Evolutionary conservation across 345 rosid genomes (phyloP).

Genomic region (Lumnitzera littorea): DNA sequence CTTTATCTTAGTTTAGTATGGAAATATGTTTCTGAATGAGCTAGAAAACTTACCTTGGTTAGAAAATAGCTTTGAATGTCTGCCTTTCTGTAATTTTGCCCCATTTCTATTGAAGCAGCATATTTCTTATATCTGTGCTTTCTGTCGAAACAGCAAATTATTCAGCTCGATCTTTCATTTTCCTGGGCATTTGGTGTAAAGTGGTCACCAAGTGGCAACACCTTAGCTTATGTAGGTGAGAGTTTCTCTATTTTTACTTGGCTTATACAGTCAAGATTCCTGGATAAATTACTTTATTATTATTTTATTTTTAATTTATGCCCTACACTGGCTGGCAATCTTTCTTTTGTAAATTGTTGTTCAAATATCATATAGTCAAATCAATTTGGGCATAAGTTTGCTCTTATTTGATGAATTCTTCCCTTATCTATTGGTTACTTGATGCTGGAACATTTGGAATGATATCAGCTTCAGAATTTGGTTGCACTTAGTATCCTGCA

Average conservation of each 20-base stretch:
- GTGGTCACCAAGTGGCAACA: slow-evolving; percentile 99
- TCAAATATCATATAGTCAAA: too few species aligned
- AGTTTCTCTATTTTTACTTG: slow-evolving; percentile 16
- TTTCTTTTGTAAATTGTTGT: too few species aligned
- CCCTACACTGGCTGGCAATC: too few species aligned
- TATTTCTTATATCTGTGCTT: slow-evolving; percentile 4
- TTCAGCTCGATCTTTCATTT: slow-evolving; percentile 97
- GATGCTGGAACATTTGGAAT: neutral
- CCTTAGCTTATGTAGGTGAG: slow-evolving; percentile 96
- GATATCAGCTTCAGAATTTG: neutral
- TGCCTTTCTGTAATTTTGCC: neutral
- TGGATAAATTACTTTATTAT: too few species aligned
- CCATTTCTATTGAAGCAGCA: neutral
- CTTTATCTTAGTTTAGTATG: too few species aligned
- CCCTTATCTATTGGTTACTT: neutral
- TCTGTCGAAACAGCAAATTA: slow-evolving; percentile 65
- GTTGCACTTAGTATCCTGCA: neutral
- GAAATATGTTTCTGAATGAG: too few species aligned
- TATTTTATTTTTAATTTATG: too few species aligned
- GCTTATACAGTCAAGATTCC: too few species aligned
- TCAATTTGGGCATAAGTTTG: too few species aligned
- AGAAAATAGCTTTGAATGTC: neutral
- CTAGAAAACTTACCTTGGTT: too few species aligned
- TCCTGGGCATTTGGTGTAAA: slow-evolving; percentile 99
- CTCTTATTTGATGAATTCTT: neutral